These are phyloP conservation scores for Gossypium longicalyx DNA, from an alignment of 345 rosid species.

Conservation along the genomic window DNA sequence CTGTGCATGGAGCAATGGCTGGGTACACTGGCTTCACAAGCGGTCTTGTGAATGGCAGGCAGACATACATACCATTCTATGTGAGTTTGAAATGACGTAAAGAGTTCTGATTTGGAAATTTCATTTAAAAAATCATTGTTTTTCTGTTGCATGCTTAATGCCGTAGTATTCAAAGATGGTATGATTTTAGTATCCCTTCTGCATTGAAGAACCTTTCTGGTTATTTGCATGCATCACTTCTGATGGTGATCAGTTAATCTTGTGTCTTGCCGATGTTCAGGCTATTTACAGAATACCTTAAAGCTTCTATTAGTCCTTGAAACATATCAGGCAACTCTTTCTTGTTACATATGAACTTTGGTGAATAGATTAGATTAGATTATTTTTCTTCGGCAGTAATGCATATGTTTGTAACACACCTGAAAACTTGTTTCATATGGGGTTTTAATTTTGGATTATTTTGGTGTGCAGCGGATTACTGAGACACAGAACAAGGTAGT, in stretches of 20 bases:
- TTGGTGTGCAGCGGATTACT: conserved; percentile 52
- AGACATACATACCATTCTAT: conserved; percentile 74
- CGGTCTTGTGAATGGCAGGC: conserved; percentile 83
- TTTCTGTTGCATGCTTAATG: not conserved
- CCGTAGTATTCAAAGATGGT: not conserved
- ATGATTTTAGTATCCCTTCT: not conserved
- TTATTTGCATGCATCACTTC: not conserved
- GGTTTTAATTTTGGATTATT: not conserved
- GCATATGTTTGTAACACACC: not conserved
- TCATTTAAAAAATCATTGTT: not conserved
- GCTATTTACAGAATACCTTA: not conserved
- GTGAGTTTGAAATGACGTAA: conserved; percentile 38
- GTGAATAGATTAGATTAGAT: too few species aligned
- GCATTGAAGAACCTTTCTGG: not conserved
- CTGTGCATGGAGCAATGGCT: conserved; percentile 89
- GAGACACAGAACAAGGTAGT: conserved; percentile 81
- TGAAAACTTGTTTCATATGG: not conserved
- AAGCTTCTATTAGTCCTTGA: not conserved
- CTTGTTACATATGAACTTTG: not conserved
- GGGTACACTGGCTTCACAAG: conserved; percentile 82
- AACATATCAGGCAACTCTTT: not conserved
- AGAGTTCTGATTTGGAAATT: not conserved
- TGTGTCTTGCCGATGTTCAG: not conserved
- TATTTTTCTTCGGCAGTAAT: too few species aligned
- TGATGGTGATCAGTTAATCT: not conserved